phyloP scores from a whole-genome alignment of 805 yeast species.

The Cyberlindnera mycetangii region DNA sequence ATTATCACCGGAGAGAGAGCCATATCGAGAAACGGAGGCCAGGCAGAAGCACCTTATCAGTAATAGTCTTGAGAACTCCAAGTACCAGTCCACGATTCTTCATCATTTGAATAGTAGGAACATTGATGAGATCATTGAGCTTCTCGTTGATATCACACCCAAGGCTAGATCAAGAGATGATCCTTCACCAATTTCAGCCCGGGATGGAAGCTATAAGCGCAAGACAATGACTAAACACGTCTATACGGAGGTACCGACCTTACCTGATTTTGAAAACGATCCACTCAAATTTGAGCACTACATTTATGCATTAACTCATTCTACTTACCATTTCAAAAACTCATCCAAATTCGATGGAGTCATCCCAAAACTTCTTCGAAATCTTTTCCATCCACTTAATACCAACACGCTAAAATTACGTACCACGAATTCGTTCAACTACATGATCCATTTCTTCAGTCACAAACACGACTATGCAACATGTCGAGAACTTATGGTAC shows the following conservation, averaged over 20 bases:
- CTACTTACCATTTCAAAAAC: conserved; percentile 33
- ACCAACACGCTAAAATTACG: conserved; percentile 30
- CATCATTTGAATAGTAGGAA: conserved; percentile 21
- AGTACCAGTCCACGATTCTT: conserved; percentile 12
- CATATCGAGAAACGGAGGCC: conserved; percentile 21
- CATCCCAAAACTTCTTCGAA: conserved; percentile 36
- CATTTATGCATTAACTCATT: conserved; percentile 36
- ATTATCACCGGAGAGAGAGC: conserved; percentile 4
- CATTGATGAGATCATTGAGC: conserved; percentile 23
- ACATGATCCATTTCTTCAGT: conserved; percentile 38
- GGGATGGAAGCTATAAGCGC: neutral
- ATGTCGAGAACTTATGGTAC: conserved; percentile 37
- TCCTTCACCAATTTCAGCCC: conserved; percentile 14
- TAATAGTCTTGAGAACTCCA: conserved; percentile 8
- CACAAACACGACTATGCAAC: conserved; percentile 37
- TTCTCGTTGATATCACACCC: conserved; percentile 26
- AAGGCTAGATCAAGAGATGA: conserved; percentile 16
- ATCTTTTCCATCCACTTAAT: conserved; percentile 39
- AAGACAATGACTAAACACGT: conserved; percentile 18
- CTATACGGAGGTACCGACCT: conserved; percentile 35
- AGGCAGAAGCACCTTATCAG: conserved; percentile 3
- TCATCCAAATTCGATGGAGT: conserved; percentile 38
- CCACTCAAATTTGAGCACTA: conserved; percentile 31
- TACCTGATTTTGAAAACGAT: conserved; percentile 32
- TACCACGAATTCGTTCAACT: conserved; percentile 34